Base-by-base conservation (phyloP, 1,284 basidiomycete genomes). In the Waitea zeae region DNA sequence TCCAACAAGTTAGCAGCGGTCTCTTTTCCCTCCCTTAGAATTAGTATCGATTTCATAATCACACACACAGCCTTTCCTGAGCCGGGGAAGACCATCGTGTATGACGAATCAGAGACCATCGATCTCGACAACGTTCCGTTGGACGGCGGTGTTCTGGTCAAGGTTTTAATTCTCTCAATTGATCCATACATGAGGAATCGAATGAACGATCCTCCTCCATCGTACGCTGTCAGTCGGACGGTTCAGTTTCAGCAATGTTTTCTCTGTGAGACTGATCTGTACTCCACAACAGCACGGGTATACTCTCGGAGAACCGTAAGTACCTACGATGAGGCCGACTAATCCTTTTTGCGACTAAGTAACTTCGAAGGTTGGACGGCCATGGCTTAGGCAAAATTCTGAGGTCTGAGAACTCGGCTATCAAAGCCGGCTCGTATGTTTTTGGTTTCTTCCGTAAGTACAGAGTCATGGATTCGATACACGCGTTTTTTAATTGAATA, bases 81-180 rank as follows among this genome's bases (percentile, higher is more conserved):
- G 12, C 51, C 49, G 0, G 48, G 49, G 13, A 44, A 48, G 32
- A 45, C 44, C 19, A 41, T 49, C 31, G 45, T 50, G 34, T 49
- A 52, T 37, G 51, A 56, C 36, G 38, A 41, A 1, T 44, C 43
- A n/a, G 42, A 45, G 27, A 41, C 43, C 14, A 53, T 63, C 38
- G 57, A 62, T 42, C 42, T 55, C 17, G 57, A 59, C 12, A 49
- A 38, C 12, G 50, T 49, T 3, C 38, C 48, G 3, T 43, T 58
- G 19, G 43, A 57, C 20, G 59, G 58, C 14, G 56, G 53, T 0
- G 37, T 60, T 34, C 49, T 62, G 20, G 37, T 57, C 35, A 57
- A 58, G 46, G 44, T 48, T 2, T 38, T 57, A 19, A 44, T 44
- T 3, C 37, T 57, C 12, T 48, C 41, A 18, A 43, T 56, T 30